Evolutionary conservation across 176 grass and related monocot species (phyloP), one percentile per base, ranked within the genome.

Genomic region (Panicum miliaceum): DNA sequence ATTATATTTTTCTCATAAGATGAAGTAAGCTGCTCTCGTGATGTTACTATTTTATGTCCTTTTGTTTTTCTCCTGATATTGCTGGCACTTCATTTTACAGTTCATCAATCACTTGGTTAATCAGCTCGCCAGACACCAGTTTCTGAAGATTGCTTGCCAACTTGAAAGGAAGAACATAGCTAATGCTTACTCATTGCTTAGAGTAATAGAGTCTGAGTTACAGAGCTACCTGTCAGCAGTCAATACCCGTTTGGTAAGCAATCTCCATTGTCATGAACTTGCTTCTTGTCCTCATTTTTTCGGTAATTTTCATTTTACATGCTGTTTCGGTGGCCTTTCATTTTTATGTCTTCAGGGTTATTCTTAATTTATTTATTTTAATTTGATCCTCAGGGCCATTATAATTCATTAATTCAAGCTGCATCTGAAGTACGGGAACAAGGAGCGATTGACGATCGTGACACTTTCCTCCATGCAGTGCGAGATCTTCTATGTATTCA

Each of bases 21-120:
- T 71, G 56, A 27, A 68, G 7, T 61, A 27, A 3, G 12, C 73
- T 36, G 26, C 40, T 68, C 48, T 61, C 81, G 4, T 25, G 50
- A 63, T 67, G 78, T 67, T 73, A 14, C 14, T 53, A 38, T n/a
- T 35, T 7, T 66, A 53, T 18, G 3, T 11, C 48, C 56, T 64
- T 78, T 10, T 26, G 41, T 45, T 75, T 48, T 77, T 52, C 51
- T 86, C 41, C 68, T 90, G 62, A 84, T 63, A 41, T 8, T 84
- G 3, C 11, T 85, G 64, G 9, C 19, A 26, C 54, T 47, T 51
- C 34, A 32, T 86, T 54, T 73, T 87, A 84, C 91, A 99, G 96
- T 99, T 94, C 79, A 99, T 99, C 76, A 99, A 84, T 87, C 93
- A 99, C 79, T 92, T 99, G 62, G 93, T 88, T 88, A 94, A 99